A percentile compares a stretch with the other conserved stretches of the same genome.
phyloP scores from a whole-genome alignment of 2,329 filamentous ascomycete species.

The Periconia sp. region DNA sequence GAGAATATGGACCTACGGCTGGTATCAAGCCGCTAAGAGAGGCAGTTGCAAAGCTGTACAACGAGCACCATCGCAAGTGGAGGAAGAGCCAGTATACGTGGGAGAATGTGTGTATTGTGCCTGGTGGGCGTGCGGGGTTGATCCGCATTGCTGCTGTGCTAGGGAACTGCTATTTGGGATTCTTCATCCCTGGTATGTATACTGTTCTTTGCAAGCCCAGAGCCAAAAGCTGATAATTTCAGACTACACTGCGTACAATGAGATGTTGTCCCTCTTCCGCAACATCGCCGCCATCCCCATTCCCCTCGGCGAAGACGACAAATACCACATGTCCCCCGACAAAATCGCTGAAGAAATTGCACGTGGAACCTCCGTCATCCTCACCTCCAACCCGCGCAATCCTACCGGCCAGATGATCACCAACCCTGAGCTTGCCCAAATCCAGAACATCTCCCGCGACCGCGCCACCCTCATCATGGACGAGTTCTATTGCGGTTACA shows the following conservation, averaged over 20 bases:
- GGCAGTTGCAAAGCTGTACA: constrained; percentile 91
- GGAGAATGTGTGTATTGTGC: constrained; percentile 97
- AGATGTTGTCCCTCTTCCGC: constrained; percentile 94
- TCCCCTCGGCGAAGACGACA: constrained; percentile 81
- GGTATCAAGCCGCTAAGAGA: constrained; percentile 90
- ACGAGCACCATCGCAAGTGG: constrained; percentile 86
- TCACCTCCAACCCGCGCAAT: constrained; percentile 95
- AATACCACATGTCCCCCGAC: constrained; percentile 91
- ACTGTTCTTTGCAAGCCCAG: background rate
- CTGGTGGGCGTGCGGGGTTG: constrained; percentile 87
- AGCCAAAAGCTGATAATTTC: constrained; percentile 20
- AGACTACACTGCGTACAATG: constrained; percentile 95
- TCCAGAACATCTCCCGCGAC: constrained; percentile 91
- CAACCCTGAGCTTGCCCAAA: constrained; percentile 84
- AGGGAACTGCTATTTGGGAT: constrained; percentile 89
- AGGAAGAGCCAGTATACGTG: constrained; percentile 91
- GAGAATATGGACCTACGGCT: constrained; percentile 91
- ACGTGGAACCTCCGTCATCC: constrained; percentile 77
- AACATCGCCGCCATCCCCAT: constrained; percentile 62
- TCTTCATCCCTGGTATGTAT: constrained; percentile 76
- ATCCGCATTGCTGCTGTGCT: constrained; percentile 94
- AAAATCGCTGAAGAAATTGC: constrained; percentile 92
- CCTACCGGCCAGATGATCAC: constrained; percentile 87
- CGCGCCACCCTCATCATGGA: constrained; percentile 92
- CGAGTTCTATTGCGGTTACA: constrained; percentile 91